Conservation (phyloP, 2,329 filamentous ascomycete species). For the Didymella segeticola region DNA sequence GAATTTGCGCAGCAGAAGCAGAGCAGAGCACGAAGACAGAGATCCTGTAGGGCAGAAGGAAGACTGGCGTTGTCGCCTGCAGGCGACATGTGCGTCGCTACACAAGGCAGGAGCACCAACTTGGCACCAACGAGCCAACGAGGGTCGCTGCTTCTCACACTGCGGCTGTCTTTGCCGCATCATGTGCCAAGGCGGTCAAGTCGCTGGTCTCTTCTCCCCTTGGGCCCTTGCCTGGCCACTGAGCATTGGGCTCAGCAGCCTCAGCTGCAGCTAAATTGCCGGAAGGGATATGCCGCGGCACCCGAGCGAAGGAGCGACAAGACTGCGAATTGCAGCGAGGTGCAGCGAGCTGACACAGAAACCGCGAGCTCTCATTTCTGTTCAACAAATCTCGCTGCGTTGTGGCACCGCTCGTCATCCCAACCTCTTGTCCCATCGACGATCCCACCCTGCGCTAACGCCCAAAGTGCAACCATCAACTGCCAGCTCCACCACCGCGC, state of each 20-base stretch:
- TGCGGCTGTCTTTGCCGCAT: neutral
- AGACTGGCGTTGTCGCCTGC: slow-evolving; percentile 5
- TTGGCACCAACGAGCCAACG: slow-evolving; percentile 1
- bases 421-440: slow-evolving; percentile 19
- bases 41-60: slow-evolving; percentile 1
- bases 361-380: slow-evolving; percentile 9
- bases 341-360: neutral
- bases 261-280: neutral
- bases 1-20: neutral
- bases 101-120: slow-evolving; percentile 7
- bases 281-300: neutral
- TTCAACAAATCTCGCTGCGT: neutral
- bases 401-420: slow-evolving; percentile 14
- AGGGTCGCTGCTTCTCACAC: neutral
- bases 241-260: neutral
- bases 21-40: neutral
- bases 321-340: neutral
- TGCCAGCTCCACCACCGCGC: slow-evolving; percentile 14
- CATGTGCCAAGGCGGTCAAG: slow-evolving; percentile 1
- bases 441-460: slow-evolving; percentile 13
- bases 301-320: slow-evolving; percentile 1
- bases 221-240: neutral
- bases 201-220: no score
- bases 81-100: slow-evolving; percentile 13
- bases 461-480: slow-evolving; percentile 9